These are phyloP conservation scores for Luffa aegyptiaca DNA, from an alignment of 306 rosid genomes.

Conservation along the genomic window DNA sequence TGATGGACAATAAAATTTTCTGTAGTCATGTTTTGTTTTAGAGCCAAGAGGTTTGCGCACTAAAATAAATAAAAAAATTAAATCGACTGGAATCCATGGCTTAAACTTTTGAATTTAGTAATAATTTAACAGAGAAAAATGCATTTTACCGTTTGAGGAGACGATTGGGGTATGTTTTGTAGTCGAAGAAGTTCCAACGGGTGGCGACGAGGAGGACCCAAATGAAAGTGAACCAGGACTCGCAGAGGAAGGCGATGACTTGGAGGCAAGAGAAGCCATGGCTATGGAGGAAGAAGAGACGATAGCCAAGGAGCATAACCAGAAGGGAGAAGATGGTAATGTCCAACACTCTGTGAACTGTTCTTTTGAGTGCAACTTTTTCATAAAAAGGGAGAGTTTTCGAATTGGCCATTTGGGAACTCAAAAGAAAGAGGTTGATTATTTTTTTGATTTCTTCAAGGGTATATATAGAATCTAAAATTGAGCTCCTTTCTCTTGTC, in stretches of 20 bases:
- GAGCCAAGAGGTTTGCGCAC: too few relatives aligned
- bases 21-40: too few relatives aligned
- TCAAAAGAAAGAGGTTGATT: too few relatives aligned
- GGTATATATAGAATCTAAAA: not conserved
- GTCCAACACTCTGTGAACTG: conserved; percentile 17
- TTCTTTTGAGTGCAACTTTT: not conserved
- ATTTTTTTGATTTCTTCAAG: not conserved
- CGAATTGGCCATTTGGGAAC: not conserved
- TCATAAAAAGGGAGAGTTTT: conserved; percentile 21
- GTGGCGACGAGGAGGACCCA: conserved; percentile 21
- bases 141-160: conserved; percentile 28
- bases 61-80: too few relatives aligned
- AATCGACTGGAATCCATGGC: too few relatives aligned
- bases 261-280: conserved; percentile 25
- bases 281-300: conserved; percentile 13
- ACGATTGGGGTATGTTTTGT: conserved; percentile 25
- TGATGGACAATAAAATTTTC: too few relatives aligned
- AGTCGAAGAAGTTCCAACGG: conserved; percentile 37
- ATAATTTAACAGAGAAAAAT: not conserved
- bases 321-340: conserved; percentile 23
- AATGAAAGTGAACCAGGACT: conserved; percentile 46
- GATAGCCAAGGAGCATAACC: conserved; percentile 25
- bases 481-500: too few relatives aligned
- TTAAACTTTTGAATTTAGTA: too few relatives aligned
- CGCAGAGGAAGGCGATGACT: conserved; percentile 40